phyloP scores from a whole-genome alignment of 768 basidiomycete species.

The Russula griseocarnosa region DNA sequence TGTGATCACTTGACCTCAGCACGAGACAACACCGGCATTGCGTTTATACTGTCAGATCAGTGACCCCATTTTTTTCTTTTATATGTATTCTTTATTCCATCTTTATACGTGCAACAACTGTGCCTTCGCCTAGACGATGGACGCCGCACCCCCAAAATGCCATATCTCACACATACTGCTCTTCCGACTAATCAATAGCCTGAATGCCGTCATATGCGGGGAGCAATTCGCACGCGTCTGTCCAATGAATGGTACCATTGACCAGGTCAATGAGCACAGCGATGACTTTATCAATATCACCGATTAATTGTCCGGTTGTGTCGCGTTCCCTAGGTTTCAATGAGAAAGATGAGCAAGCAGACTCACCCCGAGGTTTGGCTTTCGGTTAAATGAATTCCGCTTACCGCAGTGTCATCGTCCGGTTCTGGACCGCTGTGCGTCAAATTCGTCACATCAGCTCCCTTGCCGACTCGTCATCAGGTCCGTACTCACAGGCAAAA shows the following conservation, averaged over 20 bases:
- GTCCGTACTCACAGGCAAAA: constrained; percentile 68
- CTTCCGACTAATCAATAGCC: constrained; percentile 51
- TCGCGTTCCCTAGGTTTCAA: constrained; percentile 72
- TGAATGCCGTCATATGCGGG: constrained; percentile 87
- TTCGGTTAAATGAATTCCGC: constrained; percentile 29
- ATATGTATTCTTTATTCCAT: constrained; percentile 4
- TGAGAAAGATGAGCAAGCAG: constrained; percentile 7
- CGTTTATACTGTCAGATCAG: constrained; percentile 5
- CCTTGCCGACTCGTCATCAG: constrained; percentile 22
- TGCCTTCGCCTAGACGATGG: constrained; percentile 1
- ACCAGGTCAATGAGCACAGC: constrained; percentile 74
- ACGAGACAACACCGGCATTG: constrained; percentile 8
- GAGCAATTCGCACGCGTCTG: constrained; percentile 63
- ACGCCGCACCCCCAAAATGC: constrained; percentile 22
- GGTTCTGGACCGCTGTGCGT: constrained; percentile 73
- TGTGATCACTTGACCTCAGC: constrained; percentile 19
- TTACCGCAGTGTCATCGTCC: constrained; percentile 91
- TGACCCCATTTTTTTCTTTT: neutral
- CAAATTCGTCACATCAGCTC: constrained; percentile 18
- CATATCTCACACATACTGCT: neutral
- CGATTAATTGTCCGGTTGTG: constrained; percentile 90
- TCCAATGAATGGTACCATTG: constrained; percentile 72
- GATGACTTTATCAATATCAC: constrained; percentile 84
- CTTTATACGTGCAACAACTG: neutral
- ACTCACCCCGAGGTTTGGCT: neutral